Evolutionary conservation across 2,329 filamentous ascomycete genomes (phyloP), one percentile per base, ranked within the genome.

Genomic region (Pezicula neosporulosa): DNA sequence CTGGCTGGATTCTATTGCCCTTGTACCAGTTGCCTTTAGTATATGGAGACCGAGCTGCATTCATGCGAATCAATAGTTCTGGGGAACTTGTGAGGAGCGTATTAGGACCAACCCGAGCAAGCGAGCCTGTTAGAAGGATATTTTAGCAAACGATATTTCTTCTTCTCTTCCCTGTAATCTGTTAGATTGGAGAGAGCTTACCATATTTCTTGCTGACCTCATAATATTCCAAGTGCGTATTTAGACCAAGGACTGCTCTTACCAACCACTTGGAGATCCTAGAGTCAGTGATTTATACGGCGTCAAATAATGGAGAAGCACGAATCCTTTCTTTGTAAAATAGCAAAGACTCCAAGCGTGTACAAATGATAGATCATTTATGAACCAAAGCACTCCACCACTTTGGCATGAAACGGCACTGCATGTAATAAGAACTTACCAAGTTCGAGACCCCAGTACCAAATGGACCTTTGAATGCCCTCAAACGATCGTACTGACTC

Each of bases 101-200:
- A 51, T 64, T 61, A 0, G 61, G 63, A 9, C 59, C 62, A 51
- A 64, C 55, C 8, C 61, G 54, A 19, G 55, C 59, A 2, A 62
- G 44, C 13, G 56, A 44, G 9, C 57, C 58, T 56, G 30, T n/a
- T 15, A 9, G 15, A n/a, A 28, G n/a, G 24, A 13, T 9, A 37
- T 18, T 7, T 24, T 50, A 24, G 10, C 33, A 18, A 24, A 28
- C n/a, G 7, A 18, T 46, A 12, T n/a, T 36, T 43, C 13, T 13
- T 24, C 18, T 33, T 42, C 21, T 35, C 16, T 24, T 6, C 38
- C 35, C 15, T 47, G 18, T 37, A 35, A 10, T 6, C 33, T 47
- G 4, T n/a, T n/a, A 13, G n/a, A 24, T 4, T 9, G 38, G 19
- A 24, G 6, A 16, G 16, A 15, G 24, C 39, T 49, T 41, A 49